Evolutionary conservation across 2,329 filamentous ascomycete species (phyloP), one percentile per base, ranked within the genome.

Genomic region (Escovopsis sp.): DNA sequence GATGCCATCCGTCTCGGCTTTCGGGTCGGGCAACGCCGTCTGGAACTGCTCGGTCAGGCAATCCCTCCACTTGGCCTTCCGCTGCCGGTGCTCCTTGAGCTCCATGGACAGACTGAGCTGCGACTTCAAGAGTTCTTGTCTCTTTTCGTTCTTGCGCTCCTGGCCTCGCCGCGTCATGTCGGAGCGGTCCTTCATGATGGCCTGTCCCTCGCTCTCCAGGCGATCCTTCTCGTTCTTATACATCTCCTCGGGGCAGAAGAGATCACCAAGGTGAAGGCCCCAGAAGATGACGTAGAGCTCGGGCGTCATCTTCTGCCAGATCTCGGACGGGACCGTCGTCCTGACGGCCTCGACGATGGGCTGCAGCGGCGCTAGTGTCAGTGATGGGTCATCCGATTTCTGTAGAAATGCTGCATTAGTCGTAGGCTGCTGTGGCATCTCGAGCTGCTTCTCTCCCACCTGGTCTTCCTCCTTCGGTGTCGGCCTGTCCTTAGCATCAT

Each of bases 221-320:
- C 75, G 69, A 15, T 74, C 71, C 26, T 78, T 76, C 50, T 92
- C 86, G 13, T 75, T 70, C 33, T 81, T 70, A 52, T 98, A 98
- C 40, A 79, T 81, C 25, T 75, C 69, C 41, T 74, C 74, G 1
- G 83, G 82, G 43, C 87, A 76, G 38, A 74, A 72, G 38, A 94
- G 65, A 52, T 98, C 88, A 31, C 81, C 76, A 3, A 92, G 69
- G 19, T 85, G 78, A 11, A 94, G 66, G 34, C 87, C 79, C 90
- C 90, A 98, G 58, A 98, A 98, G 0, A 81, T 82, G 30, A 82
- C 74, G 49, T 85, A 94, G 53, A 94, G 88, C 21, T 82, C 76
- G 1, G 85, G 67, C 30, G 76, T 86, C 35, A 94, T 70, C 34
- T 72, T 72, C 10, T 72, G 63, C 66, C 79, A 85, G 5, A 76